A percentile compares a stretch with the other conserved stretches of the same genome.
These are phyloP conservation scores for Ramularia endophylla DNA, from an alignment of 2,329 filamentous ascomycete genomes.

Conservation along the genomic window DNA sequence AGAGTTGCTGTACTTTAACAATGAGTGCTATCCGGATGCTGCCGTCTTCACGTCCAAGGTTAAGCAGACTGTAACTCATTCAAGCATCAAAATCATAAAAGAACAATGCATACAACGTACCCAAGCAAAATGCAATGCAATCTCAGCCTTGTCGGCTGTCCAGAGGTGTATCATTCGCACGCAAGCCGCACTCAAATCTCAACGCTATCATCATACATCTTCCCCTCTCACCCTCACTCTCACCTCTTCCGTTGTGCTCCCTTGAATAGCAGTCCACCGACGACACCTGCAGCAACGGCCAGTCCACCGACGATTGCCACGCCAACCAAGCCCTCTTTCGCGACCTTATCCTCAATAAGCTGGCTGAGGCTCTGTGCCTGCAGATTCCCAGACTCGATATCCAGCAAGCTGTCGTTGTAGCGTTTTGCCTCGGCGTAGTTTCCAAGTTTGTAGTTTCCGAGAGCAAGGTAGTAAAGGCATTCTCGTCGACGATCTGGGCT, in stretches of 20 bases:
- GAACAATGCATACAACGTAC: too few species aligned
- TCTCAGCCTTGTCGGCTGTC: too few species aligned
- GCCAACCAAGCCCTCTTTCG: conserved; percentile 87
- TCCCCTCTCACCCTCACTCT: conserved; percentile 3
- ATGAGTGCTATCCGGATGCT: too few species aligned
- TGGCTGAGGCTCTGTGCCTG: conserved; percentile 81
- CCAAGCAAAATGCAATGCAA: too few species aligned
- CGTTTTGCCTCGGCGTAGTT: conserved; percentile 93
- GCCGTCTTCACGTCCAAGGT: too few species aligned
- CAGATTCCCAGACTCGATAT: conserved; percentile 85
- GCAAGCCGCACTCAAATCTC: too few species aligned
- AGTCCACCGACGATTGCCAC: conserved; percentile 93
- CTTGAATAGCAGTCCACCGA: conserved; percentile 80
- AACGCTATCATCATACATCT: not conserved
- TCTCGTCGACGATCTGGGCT: conserved; percentile 90
- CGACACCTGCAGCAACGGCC: conserved; percentile 85
- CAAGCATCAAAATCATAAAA: too few species aligned
- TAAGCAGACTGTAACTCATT: too few species aligned
- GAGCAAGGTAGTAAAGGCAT: conserved; percentile 95
- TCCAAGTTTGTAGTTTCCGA: conserved; percentile 96
- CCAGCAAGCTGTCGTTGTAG: conserved; percentile 89
- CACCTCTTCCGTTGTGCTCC: conserved; percentile 46
- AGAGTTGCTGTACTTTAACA: too few species aligned
- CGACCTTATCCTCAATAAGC: conserved; percentile 93
- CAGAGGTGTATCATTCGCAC: too few species aligned